Percentiles rank a stretch among this genome's conserved stretches.
These are phyloP conservation scores for Pyrus betulifolia DNA, from an alignment of 306 rosid genomes.

Conservation along the genomic window DNA sequence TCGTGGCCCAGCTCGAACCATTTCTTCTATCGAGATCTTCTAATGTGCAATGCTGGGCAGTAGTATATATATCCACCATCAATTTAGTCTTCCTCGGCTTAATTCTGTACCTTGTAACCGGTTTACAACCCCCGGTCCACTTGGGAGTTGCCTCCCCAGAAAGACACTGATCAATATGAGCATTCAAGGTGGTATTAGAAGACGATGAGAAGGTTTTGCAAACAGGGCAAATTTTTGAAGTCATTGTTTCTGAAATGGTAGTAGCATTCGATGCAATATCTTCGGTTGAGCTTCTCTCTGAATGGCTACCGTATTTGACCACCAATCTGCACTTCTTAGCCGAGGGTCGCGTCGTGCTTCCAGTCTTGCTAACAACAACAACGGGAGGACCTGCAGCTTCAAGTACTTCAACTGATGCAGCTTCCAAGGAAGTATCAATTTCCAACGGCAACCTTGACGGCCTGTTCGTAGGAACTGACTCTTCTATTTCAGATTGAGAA, in stretches of 20 bases:
- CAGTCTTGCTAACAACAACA: slow-evolving; percentile 15
- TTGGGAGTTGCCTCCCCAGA: slow-evolving; percentile 45
- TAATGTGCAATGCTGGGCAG: slow-evolving; percentile 41
- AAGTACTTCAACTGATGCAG: slow-evolving; percentile 21
- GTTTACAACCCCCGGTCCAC: slow-evolving; percentile 31
- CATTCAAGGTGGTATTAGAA: slow-evolving; percentile 58
- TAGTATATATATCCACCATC: slow-evolving; percentile 51
- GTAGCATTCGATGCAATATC: slow-evolving; percentile 36
- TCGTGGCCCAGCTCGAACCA: slow-evolving; percentile 46
- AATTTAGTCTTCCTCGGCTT: slow-evolving; percentile 48
- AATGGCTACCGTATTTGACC: slow-evolving; percentile 21
- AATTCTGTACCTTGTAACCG: slow-evolving; percentile 31
- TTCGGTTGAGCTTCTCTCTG: slow-evolving; percentile 31
- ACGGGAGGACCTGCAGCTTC: slow-evolving; percentile 10
- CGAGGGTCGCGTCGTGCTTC: slow-evolving; percentile 16
- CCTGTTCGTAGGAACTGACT: slow-evolving; percentile 29
- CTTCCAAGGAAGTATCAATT: slow-evolving; percentile 25
- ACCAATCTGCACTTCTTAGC: slow-evolving; percentile 48
- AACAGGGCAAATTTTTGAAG: slow-evolving; percentile 57
- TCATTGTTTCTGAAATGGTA: slow-evolving; percentile 37
- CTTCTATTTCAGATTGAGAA: slow-evolving; percentile 36
- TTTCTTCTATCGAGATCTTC: slow-evolving; percentile 58
- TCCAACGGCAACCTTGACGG: slow-evolving; percentile 21
- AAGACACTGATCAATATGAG: slow-evolving; percentile 62
- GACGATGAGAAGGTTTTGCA: slow-evolving; percentile 54